Conservation (phyloP, 2,329 filamentous ascomycete species). For the Fusarium irregulare region DNA sequence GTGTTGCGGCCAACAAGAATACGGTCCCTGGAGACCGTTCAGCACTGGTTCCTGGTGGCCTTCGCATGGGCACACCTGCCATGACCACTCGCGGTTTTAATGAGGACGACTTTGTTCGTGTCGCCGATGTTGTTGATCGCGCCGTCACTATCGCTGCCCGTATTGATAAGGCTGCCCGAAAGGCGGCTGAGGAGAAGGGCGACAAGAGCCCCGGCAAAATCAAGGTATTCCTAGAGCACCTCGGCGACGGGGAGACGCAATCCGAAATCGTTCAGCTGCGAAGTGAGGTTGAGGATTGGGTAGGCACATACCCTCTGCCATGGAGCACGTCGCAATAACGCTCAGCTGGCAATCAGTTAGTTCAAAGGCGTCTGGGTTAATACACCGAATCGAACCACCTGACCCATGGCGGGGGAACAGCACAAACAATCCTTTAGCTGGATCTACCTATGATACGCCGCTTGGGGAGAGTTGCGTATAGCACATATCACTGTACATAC, state of each 20-base stretch:
- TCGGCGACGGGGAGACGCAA: constrained; percentile 74
- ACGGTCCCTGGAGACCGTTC: constrained; percentile 96
- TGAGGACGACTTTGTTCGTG: constrained; percentile 86
- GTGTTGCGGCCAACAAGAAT: constrained; percentile 99
- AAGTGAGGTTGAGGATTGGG: constrained; percentile 82
- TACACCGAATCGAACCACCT: background rate
- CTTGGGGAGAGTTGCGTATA: background rate
- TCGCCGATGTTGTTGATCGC: constrained; percentile 87
- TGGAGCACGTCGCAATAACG: constrained; percentile 63
- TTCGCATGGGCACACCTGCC: constrained; percentile 94
- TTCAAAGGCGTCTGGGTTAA: background rate
- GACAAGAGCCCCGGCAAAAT: constrained; percentile 74
- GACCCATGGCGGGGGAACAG: background rate
- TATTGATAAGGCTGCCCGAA: constrained; percentile 77
- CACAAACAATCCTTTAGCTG: background rate
- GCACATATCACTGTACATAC: background rate
- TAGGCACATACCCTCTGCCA: constrained; percentile 77
- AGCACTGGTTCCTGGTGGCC: constrained; percentile 89
- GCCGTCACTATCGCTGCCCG: constrained; percentile 82
- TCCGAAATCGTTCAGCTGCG: constrained; percentile 78
- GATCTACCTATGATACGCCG: background rate
- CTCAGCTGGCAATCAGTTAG: background rate
- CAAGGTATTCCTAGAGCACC: constrained; percentile 74
- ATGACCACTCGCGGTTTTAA: constrained; percentile 98
- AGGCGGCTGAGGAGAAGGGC: constrained; percentile 73